phyloP scores from a whole-genome alignment of 2,329 filamentous ascomycete species.

The Sporothrix pallida region DNA sequence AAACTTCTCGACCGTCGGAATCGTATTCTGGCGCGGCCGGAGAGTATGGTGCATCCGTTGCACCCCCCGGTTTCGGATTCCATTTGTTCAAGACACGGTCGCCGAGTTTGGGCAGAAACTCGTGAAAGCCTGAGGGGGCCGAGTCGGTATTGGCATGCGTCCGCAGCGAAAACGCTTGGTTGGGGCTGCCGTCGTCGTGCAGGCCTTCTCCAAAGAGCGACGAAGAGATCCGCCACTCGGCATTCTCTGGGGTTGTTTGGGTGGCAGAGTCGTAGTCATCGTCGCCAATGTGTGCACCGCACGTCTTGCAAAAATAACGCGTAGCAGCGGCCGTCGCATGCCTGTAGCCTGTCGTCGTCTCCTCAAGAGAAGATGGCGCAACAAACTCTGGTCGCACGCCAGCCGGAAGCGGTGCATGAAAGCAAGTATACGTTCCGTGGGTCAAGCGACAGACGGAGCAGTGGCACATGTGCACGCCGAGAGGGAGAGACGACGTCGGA shows the following conservation, averaged over 20 bases:
- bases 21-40: neutral
- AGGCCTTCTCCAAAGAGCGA: conserved; percentile 1
- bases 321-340: conserved; percentile 8
- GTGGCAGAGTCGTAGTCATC: neutral
- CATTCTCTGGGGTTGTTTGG: neutral
- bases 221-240: conserved; percentile 16
- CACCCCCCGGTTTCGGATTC: conserved; percentile 8
- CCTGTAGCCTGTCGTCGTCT: neutral
- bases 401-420: conserved; percentile 16
- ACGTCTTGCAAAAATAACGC: conserved; percentile 27
- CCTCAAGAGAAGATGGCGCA: neutral
- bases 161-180: neutral
- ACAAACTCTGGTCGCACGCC: conserved; percentile 3
- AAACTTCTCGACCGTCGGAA: neutral
- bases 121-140: conserved; percentile 2
- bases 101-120: conserved; percentile 7
- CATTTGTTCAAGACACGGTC: neutral
- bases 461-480: conserved; percentile 25
- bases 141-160: conserved; percentile 6
- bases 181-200: conserved; percentile 1
- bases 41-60: neutral
- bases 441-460: conserved; percentile 26
- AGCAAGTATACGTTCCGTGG: conserved; percentile 21
- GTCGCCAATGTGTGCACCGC: conserved; percentile 25
- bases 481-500: neutral